A percentile compares a stretch with the other conserved stretches of the same genome.
Conservation (phyloP, 345 rosid genomes). For the Boechera stricta region DNA sequence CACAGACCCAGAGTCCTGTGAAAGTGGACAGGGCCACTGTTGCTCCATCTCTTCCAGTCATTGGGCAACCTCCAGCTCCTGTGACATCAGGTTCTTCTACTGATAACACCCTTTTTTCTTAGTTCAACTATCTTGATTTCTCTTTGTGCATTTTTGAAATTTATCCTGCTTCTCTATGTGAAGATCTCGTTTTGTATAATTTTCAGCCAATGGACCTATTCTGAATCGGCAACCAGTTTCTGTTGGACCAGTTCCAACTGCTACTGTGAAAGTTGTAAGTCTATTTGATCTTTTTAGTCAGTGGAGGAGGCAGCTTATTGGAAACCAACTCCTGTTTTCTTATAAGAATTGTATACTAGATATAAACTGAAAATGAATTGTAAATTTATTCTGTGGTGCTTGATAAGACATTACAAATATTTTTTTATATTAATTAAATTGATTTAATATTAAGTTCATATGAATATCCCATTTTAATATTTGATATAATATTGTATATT, state of each 20-base stretch:
- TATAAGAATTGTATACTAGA: background rate
- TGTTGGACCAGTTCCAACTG: constrained; percentile 71
- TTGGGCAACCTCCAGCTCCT: constrained; percentile 67
- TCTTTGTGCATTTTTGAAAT: constrained; percentile 19
- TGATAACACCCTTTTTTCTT: constrained; percentile 6
- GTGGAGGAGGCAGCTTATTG: constrained; percentile 27
- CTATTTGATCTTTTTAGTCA: constrained; percentile 19
- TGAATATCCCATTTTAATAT: constrained; percentile 16
- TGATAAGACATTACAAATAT: constrained; percentile 10
- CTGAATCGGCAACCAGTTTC: constrained; percentile 71
- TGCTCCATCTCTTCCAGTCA: constrained; percentile 56
- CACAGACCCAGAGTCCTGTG: constrained; percentile 73
- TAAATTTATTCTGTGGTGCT: constrained; percentile 1
- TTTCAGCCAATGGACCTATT: constrained; percentile 71
- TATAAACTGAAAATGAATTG: background rate
- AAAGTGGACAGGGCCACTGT: constrained; percentile 78
- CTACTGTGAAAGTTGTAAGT: constrained; percentile 94
- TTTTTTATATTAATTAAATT: constrained; percentile 9
- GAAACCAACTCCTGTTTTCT: constrained; percentile 13
- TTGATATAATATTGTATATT: background rate
- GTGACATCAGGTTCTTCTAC: constrained; percentile 66
- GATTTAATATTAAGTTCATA: background rate
- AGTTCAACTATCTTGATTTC: constrained; percentile 20
- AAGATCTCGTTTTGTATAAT: constrained; percentile 22
- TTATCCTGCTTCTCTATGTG: constrained; percentile 25